Base-by-base conservation (phyloP, 805 yeast genomes). In the Metschnikowia santaceciliae region DNA sequence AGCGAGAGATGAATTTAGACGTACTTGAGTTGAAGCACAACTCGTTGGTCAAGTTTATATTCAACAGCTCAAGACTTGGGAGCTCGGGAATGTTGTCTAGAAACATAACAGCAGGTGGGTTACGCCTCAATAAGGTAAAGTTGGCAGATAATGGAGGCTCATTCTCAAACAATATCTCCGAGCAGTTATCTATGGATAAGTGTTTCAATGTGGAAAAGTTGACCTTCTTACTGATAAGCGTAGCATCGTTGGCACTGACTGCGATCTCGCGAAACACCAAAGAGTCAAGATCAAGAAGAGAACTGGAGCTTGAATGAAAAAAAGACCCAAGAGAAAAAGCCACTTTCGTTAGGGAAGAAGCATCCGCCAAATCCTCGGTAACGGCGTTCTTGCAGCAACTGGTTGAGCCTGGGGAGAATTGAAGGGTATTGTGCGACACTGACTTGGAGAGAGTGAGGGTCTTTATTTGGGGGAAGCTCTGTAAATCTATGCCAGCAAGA, bases 111-210 rank as follows among this genome's bases (percentile, higher is more conserved):
- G 51, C 32, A 6, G 59, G 58, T 11, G 54, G 59, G 3, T 48
- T 54, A 5, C 59, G 51, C 32, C 61, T 40, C 13, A 40, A 32
- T 14, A 48, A 32, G 20, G 32, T 48, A 17, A 50, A 50, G 38
- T 34, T 33, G 8, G 45, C 34, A 6, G 52, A 30, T 5, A 40
- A 32, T n/a, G 41, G 26, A 4, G 17, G 22, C 26, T 41, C 54
- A 4, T 32, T 10, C 6, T 42, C 50, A 15, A 50, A 47, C 15
- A 47, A 15, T 5, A 13, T 26, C 40, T 58, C 58, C 7, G 34
- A 39, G 50, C 61, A 58, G 38, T 51, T 51, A 23, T 50, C 54
- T 13, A 58, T 34, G 14, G 60, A 47, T 17, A 58, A 32, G 39
- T 45, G 50, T 6, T 34, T 17, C 32, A 58, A 46, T 8, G 15